Evolutionary conservation across 1,284 basidiomycete species (phyloP).

Genomic region (Ustanciosporium gigantosporum): DNA sequence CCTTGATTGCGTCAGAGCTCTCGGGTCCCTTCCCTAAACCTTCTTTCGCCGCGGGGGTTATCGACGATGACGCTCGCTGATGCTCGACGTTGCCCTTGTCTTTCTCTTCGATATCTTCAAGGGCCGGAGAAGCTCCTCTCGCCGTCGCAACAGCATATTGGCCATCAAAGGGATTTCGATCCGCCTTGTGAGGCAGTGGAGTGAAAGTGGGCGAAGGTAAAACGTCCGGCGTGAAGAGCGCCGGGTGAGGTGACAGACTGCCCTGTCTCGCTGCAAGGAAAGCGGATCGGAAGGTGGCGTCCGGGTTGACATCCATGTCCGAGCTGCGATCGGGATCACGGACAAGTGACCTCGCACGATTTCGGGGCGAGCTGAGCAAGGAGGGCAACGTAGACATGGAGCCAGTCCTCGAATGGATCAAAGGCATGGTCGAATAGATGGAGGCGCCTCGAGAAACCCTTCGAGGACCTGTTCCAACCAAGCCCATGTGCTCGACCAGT

Average conservation of each 20-base stretch:
- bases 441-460: constrained; percentile 38
- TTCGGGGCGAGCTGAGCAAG: constrained; percentile 32
- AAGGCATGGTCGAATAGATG: constrained; percentile 32
- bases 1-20: not conserved
- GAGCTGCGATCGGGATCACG: constrained; percentile 18
- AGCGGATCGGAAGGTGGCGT: constrained; percentile 12
- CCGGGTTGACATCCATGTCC: constrained; percentile 15
- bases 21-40: too few species aligned
- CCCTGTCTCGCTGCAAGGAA: constrained; percentile 12
- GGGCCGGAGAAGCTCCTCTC: too few species aligned
- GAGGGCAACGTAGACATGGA: constrained; percentile 36
- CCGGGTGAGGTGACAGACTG: constrained; percentile 25
- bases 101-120: too few species aligned
- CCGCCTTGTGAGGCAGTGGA: constrained; percentile 23
- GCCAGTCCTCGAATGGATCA: constrained; percentile 39
- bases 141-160: constrained; percentile 8
- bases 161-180: constrained; percentile 27
- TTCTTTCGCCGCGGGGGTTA: not conserved
- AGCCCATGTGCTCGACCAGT: constrained; percentile 68
- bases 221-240: constrained; percentile 34
- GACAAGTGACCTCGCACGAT: constrained; percentile 14
- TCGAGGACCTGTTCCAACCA: constrained; percentile 11
- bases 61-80: too few species aligned
- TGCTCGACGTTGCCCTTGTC: too few species aligned
- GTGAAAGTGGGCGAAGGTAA: constrained; percentile 39